These are phyloP conservation scores for Tuber calosporum DNA, from an alignment of 495 filamentous ascomycete genomes.

Conservation along the genomic window DNA sequence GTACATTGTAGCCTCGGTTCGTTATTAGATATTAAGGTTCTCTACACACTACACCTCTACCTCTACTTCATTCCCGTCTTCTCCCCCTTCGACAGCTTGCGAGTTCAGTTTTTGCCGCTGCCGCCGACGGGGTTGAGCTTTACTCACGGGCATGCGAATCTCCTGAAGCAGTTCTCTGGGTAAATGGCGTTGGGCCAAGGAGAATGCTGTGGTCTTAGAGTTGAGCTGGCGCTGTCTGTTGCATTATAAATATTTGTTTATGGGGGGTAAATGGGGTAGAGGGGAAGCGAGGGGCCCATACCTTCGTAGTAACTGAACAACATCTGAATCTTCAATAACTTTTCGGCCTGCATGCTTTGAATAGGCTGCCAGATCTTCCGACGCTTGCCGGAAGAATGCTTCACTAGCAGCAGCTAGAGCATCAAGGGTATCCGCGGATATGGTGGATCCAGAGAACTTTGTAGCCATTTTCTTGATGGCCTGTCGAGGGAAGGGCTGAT, in stretches of 20 bases:
- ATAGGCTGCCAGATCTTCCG: slow-evolving; percentile 70
- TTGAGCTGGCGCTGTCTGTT: slow-evolving; percentile 71
- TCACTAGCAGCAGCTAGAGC: slow-evolving; percentile 72
- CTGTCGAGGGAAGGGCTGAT: slow-evolving; percentile 62
- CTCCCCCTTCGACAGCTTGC: slow-evolving; percentile 41
- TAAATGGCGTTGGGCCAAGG: slow-evolving; percentile 71
- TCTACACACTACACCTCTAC: not conserved
- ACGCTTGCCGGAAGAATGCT: slow-evolving; percentile 81
- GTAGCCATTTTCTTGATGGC: slow-evolving; percentile 70
- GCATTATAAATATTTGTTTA: slow-evolving; percentile 33
- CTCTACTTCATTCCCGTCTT: slow-evolving; percentile 44
- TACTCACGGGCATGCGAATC: slow-evolving; percentile 56
- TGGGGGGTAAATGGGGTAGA: slow-evolving; percentile 41
- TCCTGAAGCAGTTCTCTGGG: slow-evolving; percentile 77
- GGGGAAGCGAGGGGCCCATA: slow-evolving; percentile 49
- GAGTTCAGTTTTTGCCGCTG: slow-evolving; percentile 38
- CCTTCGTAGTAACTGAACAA: slow-evolving; percentile 75
- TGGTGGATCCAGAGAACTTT: slow-evolving; percentile 55
- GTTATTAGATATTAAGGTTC: not conserved
- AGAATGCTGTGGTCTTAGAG: slow-evolving; percentile 66
- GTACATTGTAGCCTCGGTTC: not conserved
- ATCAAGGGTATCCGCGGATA: slow-evolving; percentile 63
- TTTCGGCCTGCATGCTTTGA: slow-evolving; percentile 74
- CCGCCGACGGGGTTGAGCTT: slow-evolving; percentile 43
- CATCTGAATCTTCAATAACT: slow-evolving; percentile 77